Conservation (phyloP, 2,329 filamentous ascomycete species). For the Phyllosticta paracitricarpa region DNA sequence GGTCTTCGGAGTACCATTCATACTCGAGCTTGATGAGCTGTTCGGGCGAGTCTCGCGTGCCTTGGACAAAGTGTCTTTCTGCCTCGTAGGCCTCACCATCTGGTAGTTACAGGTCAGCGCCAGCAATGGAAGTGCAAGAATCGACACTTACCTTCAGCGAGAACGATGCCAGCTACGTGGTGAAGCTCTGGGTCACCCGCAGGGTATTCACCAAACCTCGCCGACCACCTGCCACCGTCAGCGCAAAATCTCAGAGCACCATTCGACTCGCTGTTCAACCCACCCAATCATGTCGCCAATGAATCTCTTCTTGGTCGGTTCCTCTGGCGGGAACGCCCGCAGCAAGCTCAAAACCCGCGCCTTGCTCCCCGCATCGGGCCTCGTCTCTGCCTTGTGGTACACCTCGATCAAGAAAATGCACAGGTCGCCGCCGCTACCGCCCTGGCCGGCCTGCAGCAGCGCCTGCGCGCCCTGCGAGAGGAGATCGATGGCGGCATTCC, state of each 20-base stretch:
- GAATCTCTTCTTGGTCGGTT: conserved; percentile 89
- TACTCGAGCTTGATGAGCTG: conserved; percentile 78
- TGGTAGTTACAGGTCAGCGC: conserved; percentile 18
- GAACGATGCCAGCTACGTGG: conserved; percentile 78
- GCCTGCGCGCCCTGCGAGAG: conserved; percentile 75
- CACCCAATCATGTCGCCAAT: conserved; percentile 74
- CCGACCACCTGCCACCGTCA: conserved; percentile 56
- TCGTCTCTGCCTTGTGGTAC: conserved; percentile 76
- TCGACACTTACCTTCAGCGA: conserved; percentile 56
- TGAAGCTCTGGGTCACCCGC: conserved; percentile 91
- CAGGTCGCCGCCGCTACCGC: conserved; percentile 84
- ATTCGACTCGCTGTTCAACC: conserved; percentile 20
- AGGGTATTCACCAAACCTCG: conserved; percentile 74
- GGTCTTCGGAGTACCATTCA: conserved; percentile 84
- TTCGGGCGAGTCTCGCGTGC: conserved; percentile 79
- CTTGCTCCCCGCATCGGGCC: conserved; percentile 63
- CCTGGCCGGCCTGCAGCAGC: conserved; percentile 83
- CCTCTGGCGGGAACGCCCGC: conserved; percentile 67
- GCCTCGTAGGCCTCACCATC: conserved; percentile 90
- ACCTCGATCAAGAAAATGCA: conserved; percentile 82
- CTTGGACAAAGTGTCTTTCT: conserved; percentile 78
- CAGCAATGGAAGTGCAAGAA: background rate
- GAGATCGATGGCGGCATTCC: conserved; percentile 75
- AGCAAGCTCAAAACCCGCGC: conserved; percentile 67
- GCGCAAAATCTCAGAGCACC: background rate